phyloP scores from a whole-genome alignment of 2,329 filamentous ascomycete genomes.

The Aspergillus neotritici region DNA sequence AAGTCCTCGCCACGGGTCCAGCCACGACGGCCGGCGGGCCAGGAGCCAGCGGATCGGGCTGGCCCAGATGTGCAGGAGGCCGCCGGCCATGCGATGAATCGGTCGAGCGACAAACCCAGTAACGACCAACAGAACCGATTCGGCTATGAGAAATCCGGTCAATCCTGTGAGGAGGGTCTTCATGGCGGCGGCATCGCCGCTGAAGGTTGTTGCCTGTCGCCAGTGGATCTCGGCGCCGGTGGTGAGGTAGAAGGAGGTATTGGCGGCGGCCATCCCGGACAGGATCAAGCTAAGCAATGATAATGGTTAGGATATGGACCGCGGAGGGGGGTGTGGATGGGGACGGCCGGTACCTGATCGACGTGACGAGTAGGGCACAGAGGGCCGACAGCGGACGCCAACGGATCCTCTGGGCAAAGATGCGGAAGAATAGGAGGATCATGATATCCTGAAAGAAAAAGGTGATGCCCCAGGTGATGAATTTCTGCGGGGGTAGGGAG shows the following conservation, averaged over 20 bases:
- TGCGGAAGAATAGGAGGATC: conserved; percentile 11
- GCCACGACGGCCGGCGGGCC: no score
- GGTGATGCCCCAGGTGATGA: conserved; percentile 20
- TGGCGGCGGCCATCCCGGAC: conserved; percentile 15
- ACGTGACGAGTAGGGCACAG: no score
- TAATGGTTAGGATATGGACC: no score
- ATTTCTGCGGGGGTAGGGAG: conserved; percentile 14
- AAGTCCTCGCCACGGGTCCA: no score
- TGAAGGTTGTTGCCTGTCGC: conserved; percentile 17
- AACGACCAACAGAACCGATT: conserved; percentile 10
- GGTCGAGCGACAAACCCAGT: conserved; percentile 13
- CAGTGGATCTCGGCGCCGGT: conserved; percentile 21
- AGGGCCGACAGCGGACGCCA: no score
- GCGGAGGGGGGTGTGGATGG: no score
- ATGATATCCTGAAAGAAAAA: conserved; percentile 21
- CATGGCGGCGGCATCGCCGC: conserved; percentile 18
- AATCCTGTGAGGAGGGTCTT: conserved; percentile 20
- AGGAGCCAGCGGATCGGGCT: no score
- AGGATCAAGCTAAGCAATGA: conserved; percentile 9
- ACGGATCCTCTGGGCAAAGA: conserved; percentile 11
- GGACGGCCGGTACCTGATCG: no score
- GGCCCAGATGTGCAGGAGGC: no score
- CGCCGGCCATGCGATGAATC: conserved; percentile 7
- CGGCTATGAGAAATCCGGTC: conserved; percentile 10
- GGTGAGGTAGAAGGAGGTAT: conserved; percentile 16